phyloP scores from a whole-genome alignment of 2,329 filamentous ascomycete genomes.

The Fusarium sp. region DNA sequence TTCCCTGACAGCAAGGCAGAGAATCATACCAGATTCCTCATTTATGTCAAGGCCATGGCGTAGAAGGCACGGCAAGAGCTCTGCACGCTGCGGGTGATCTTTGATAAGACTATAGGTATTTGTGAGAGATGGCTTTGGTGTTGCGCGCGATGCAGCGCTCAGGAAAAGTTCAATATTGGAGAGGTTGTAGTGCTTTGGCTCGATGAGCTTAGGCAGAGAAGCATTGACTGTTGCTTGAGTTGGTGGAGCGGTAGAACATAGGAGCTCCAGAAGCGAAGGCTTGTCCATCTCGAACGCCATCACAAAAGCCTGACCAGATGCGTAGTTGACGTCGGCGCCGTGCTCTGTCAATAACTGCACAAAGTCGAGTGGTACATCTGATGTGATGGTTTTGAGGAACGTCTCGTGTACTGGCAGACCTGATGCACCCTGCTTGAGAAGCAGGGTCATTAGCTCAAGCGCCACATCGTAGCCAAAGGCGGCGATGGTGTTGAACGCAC shows the following conservation, averaged over 20 bases:
- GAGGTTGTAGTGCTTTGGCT: background rate
- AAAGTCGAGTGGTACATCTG: background rate
- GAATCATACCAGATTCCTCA: background rate
- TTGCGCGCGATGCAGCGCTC: background rate
- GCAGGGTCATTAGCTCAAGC: background rate
- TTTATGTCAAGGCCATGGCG: background rate
- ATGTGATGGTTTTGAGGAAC: background rate
- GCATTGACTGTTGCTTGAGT: background rate
- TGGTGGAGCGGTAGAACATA: background rate
- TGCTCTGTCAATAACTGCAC: background rate
- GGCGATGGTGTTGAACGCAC: background rate
- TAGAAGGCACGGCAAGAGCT: background rate
- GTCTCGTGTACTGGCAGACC: background rate
- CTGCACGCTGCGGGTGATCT: background rate
- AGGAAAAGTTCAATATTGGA: background rate
- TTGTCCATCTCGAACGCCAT: background rate
- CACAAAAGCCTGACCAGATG: background rate
- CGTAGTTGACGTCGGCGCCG: background rate
- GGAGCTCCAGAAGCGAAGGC: background rate
- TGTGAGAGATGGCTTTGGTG: background rate
- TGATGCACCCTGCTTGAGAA: background rate
- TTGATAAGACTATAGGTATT: background rate
- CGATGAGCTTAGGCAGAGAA: background rate
- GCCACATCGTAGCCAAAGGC: background rate
- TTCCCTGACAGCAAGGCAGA: background rate